Base-by-base conservation (phyloP, 163 green algal species). In the Picocystis sp. region DNA sequence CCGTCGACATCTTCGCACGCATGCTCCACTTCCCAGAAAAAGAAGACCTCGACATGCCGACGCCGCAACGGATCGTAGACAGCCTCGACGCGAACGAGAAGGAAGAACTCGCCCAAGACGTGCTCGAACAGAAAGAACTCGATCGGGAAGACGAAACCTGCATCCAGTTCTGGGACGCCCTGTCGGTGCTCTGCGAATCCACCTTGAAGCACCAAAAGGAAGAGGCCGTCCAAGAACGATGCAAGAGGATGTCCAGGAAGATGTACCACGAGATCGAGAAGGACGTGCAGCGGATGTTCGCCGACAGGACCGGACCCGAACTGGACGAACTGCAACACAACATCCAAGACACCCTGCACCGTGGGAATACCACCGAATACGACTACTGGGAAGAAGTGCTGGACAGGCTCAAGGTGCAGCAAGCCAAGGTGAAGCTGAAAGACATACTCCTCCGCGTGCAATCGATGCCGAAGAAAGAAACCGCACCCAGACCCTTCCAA, bases 321-420 rank as follows among this genome's bases (percentile, higher is more conserved):
- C 72, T 97, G 55, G 43, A 53, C 17, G 56, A 68, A 14, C 67
- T 95, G 57, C 75, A 95, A 54, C 48, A 43, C 0, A 63, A 76
- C 24, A 83, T 97, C 45, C 24, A 76, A 38, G 44, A 52, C 29
- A 38, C 8, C 5, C 58, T 75, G 19, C 22, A 33, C 17, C 43
- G 29, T 9, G 78, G 78, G 0, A 58, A 70, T 17, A 81, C 75
- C 0, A 70, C 62, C 0, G 87, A 95, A 67, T 80, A 86, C 1
- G 87, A 96, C 66, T 98, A 92, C 77, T 94, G 80, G 79, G 57
- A 78, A 22, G 72, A 72, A 3, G 85, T 95, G 50, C 69, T 91
- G 50, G 66, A 71, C 55, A 63, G 79, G 17, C 60, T 93, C 55
- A 59, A 56, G 22, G 58, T 73, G 21, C 42, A 57, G 12, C 56